These are phyloP conservation scores for Candida sp. DNA, from an alignment of 1,139 yeast species.

Conservation along the genomic window DNA sequence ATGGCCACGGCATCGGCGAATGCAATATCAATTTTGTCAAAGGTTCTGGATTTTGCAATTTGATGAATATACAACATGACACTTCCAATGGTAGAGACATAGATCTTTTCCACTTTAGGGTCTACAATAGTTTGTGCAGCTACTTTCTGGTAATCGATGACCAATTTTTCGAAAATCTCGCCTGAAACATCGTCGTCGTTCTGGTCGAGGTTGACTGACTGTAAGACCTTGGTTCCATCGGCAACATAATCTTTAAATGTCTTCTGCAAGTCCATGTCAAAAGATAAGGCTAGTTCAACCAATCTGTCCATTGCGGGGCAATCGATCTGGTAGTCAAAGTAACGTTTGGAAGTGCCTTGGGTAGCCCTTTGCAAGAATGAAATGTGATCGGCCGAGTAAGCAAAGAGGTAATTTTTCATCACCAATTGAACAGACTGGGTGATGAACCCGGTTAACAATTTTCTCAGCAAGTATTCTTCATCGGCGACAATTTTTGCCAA, in stretches of 20 bases:
- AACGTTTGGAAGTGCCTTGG: constrained; percentile 10
- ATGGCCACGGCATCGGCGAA: constrained; percentile 32
- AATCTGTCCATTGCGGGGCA: constrained; percentile 35
- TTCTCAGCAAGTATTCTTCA: constrained; percentile 51
- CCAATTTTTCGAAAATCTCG: constrained; percentile 30
- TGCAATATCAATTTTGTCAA: constrained; percentile 15
- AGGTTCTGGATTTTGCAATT: constrained; percentile 12
- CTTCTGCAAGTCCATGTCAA: constrained; percentile 55
- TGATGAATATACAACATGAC: constrained; percentile 25
- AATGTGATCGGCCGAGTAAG: constrained; percentile 23
- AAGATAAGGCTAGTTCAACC: constrained; percentile 53
- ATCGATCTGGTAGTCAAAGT: constrained; percentile 13
- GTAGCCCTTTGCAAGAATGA: constrained; percentile 15
- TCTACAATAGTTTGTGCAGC: constrained; percentile 23
- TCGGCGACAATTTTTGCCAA: constrained; percentile 41
- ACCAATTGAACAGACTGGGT: constrained; percentile 44
- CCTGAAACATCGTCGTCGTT: constrained; percentile 24
- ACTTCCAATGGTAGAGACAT: constrained; percentile 29
- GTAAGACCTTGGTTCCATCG: constrained; percentile 24
- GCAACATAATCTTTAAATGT: constrained; percentile 32
- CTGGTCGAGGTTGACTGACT: constrained; percentile 15
- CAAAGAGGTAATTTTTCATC: constrained; percentile 20
- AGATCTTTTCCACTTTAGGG: constrained; percentile 21
- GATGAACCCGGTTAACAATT: constrained; percentile 37
- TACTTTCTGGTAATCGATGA: constrained; percentile 32